Conservation (phyloP, 169 alveolate genomes). For the Ichthyophthirius multifiliis region DNA sequence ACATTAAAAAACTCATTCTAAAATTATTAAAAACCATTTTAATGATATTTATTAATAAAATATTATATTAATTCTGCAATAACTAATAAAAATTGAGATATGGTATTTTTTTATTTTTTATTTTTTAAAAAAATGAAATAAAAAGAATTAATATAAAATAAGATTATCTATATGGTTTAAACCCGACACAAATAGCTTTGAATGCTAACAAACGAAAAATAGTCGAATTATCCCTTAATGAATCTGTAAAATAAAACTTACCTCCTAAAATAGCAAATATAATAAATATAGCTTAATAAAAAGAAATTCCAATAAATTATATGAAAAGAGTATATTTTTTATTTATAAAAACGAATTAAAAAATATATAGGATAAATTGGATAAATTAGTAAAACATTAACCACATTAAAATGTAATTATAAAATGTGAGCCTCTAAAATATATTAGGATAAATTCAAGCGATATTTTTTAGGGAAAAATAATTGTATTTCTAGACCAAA, state of each 20-base stretch:
- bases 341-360: neutral
- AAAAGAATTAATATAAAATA: neutral
- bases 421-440: constrained; percentile 26
- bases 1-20: too few species aligned
- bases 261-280: constrained; percentile 39
- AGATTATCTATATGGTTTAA: constrained; percentile 57
- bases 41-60: too few species aligned
- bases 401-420: constrained; percentile 52
- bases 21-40: too few species aligned
- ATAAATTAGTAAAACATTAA: constrained; percentile 10
- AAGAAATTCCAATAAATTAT: constrained; percentile 9
- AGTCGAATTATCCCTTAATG: constrained; percentile 25
- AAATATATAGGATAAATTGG: constrained; percentile 20
- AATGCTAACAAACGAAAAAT: constrained; percentile 42
- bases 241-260: neutral
- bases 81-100: too few species aligned
- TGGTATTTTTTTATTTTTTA: too few species aligned
- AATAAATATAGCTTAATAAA: constrained; percentile 17
- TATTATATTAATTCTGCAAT: too few species aligned
- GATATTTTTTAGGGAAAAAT: constrained; percentile 15
- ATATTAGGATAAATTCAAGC: constrained; percentile 7
- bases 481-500: constrained; percentile 29
- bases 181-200: constrained; percentile 51
- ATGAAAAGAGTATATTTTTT: neutral
- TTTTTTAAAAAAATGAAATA: too few species aligned